Base-by-base conservation (phyloP, 2,329 filamentous ascomycete species). In the Xylariales sp. region DNA sequence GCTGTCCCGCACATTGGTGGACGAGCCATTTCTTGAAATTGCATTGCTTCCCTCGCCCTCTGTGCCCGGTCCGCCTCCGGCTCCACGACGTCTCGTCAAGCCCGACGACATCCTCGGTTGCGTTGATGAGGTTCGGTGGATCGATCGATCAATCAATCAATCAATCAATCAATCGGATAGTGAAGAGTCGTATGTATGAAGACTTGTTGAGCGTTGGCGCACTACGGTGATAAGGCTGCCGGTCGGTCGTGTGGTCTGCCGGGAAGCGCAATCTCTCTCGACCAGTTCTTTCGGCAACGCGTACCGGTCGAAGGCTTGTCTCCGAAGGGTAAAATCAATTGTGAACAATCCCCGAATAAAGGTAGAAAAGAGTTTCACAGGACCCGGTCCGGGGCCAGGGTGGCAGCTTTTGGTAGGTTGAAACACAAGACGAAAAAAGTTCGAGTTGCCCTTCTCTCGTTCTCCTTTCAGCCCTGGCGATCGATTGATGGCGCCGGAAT, bases 1-100 rank as follows among this genome's bases (percentile, higher is more conserved):
- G 58, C 56, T 69, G 57, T 79, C 76, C 58, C 67, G 68, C 57
- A 67, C 62, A 59, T 76, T 76, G 56, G 63, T 66, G 46, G 73
- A 65, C 33, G 73, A 74, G 57, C 78, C 72, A 71, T 80, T 67
- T 56, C 74, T 69, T 71, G 80, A 73, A 47, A 82, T 57, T 44
- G 64, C 64, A 49, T 66, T 68, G 60, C 63, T 68, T 59, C 78
- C 74, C 48, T 84, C 80, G 62, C 73, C 76, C 44, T 76, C 75
- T 37, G 70, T 71, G 49, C 63, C 65, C 51, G 67, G 64, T 46
- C 66, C 71, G 56, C 73, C 78, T 56, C 71, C 80, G 61, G 77
- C 82, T 69, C 81, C 77, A 60, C 83, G 56, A 34, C 57, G 56
- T 56, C 56, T 55, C 48, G 57, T 59, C 51, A 70, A 53, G 51